phyloP scores from a whole-genome alignment of 768 basidiomycete genomes.

The Mycena floridula region DNA sequence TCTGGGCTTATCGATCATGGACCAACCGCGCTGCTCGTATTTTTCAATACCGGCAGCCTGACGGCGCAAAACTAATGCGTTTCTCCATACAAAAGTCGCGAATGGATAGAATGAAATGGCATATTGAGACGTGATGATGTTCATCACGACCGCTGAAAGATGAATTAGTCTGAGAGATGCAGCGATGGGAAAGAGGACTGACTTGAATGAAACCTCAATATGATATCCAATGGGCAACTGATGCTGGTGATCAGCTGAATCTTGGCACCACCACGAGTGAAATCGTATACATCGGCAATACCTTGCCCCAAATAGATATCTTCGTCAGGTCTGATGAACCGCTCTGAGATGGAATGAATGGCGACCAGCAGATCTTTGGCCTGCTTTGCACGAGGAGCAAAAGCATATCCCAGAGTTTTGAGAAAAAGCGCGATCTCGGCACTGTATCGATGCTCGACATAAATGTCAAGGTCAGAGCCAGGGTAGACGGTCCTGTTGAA shows the following conservation, averaged over 20 bases:
- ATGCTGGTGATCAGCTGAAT: slow-evolving; percentile 25
- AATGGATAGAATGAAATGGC: slow-evolving; percentile 28
- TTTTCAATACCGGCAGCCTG: neutral
- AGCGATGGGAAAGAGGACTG: slow-evolving; percentile 12
- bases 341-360: neutral
- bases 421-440: slow-evolving; percentile 23
- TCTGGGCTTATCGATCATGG: neutral
- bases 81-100: slow-evolving; percentile 23
- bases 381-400: slow-evolving; percentile 8
- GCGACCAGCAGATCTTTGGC: neutral
- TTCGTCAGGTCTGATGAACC: neutral
- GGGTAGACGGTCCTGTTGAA: slow-evolving; percentile 29
- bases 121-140: slow-evolving; percentile 24
- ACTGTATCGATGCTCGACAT: slow-evolving; percentile 19
- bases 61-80: neutral
- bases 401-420: slow-evolving; percentile 21
- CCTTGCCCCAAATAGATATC: neutral
- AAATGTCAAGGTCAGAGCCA: slow-evolving; percentile 32
- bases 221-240: slow-evolving; percentile 16
- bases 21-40: neutral
- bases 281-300: slow-evolving; percentile 1
- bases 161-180: too few species aligned
- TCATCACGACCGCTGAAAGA: slow-evolving; percentile 29
- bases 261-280: neutral
- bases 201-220: slow-evolving; percentile 33